Evolutionary conservation across 345 rosid genomes (phyloP), one percentile per base, ranked within the genome.

Genomic region (Eucalyptus urophylla): DNA sequence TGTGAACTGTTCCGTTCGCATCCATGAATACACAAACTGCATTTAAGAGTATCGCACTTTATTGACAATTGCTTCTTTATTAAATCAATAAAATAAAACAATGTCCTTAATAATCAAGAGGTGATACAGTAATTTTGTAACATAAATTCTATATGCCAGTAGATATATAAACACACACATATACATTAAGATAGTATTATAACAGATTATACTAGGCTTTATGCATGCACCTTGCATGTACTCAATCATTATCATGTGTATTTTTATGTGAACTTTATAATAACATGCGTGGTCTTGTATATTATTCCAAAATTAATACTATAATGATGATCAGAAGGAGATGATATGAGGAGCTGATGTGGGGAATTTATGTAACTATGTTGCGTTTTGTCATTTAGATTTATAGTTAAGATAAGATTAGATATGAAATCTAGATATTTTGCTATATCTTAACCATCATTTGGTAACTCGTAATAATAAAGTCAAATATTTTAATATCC

Each of bases 371-470:
- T 16, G 80, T 69, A 15, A 69, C 0, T 56, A 2, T 6, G 12
- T 24, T 56, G 62, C 3, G 1, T 22, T 56, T 56, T 22, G 6
- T 56, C 62, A 22, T 22, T 0, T 56, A 56, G 12, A 56, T 56
- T 56, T 8, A 4, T 56, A 56, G 27, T 56, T 4, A 56, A 56
- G 62, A 56, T 56, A 56, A 17, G 27, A 22, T 56, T 56, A 0
- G 6, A 56, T 56, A 56, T 56, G 1, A 22, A 56, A 56, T 56
- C 27, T 24, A 56, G 1, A 21, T 22, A 56, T 56, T 21, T 56
- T 56, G 62, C 0, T 56, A 9, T 56, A 22, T 22, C 27, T 56
- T 56, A 56, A 21, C 0, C 1, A 22, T 22, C 1, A 0, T 22
- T 54, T 56, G 3, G 3, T 56, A 0, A 56, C 22, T 56, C 3